phyloP scores from a whole-genome alignment of 140 eudicot species.

The Oenanthe javanica region DNA sequence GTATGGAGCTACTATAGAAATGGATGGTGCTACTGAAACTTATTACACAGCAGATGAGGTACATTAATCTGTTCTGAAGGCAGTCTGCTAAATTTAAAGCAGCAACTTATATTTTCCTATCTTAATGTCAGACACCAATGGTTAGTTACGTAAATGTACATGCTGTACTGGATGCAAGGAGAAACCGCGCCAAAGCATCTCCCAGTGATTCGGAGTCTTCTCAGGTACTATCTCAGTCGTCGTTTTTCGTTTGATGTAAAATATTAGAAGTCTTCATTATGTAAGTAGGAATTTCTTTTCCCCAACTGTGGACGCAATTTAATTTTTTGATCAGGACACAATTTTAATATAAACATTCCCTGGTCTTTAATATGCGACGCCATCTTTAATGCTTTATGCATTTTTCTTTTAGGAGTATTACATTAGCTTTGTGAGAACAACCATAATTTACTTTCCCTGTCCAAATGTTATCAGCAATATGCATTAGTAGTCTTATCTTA shows the following conservation, averaged over 20 bases:
- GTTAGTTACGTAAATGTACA: slow-evolving; percentile 94
- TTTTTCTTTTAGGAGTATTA: not conserved
- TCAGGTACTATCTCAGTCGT: slow-evolving; percentile 39
- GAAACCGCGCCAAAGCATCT: slow-evolving; percentile 85
- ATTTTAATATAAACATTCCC: not conserved
- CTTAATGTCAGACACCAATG: slow-evolving; percentile 76
- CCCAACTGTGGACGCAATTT: too few species aligned
- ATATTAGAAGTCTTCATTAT: not conserved
- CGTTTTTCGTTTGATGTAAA: not conserved
- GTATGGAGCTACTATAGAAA: slow-evolving; percentile 96
- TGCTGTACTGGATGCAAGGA: slow-evolving; percentile 85
- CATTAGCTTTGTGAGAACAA: not conserved
- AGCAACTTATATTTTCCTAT: not conserved
- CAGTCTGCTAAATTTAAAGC: not conserved
- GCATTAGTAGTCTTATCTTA: not conserved
- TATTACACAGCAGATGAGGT: slow-evolving; percentile 97
- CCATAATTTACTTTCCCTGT: not conserved
- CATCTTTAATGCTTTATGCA: not conserved
- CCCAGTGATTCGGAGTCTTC: slow-evolving; percentile 73
- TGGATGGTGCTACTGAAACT: slow-evolving; percentile 86
- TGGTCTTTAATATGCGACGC: not conserved
- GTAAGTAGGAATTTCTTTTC: not conserved
- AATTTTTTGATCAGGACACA: too few species aligned
- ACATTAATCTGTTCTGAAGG: not conserved
- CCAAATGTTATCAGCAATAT: not conserved